Base-by-base conservation (phyloP, 768 basidiomycete genomes). In the Multifurca ochricompacta region DNA sequence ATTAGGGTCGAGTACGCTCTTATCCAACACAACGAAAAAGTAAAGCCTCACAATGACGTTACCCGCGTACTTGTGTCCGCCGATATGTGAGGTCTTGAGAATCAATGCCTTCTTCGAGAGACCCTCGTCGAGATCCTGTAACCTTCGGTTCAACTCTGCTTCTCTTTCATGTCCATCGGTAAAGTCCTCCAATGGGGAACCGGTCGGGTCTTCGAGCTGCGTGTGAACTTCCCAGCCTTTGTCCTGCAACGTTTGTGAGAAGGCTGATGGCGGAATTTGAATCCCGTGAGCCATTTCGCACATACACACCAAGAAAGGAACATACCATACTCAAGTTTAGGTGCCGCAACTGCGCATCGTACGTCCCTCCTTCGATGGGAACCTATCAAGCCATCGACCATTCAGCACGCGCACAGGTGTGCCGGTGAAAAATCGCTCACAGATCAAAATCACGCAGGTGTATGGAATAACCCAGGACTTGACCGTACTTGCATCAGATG, bases 331-430 rank as follows among this genome's bases (percentile, higher is more conserved):
- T 87, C 85, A 31, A 96, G 80, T 63, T 87, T 82, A 2, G 88
- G 87, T 1, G 92, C 91, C 9, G 87, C 82, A 41, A 97, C 84
- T 23, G 81, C 80, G 68, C 95, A 99, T 56, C 91, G 81, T 66
- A 93, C 94, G 70, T 97, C 95, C 30, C 94, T 76, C 62, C 79
- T 81, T 71, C 92, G 91, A 71, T 98, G 95, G 2, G 93, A 96
- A 67, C 94, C 91, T 94, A 64, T 16, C 2, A 19, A 28, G 34
- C 9, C 10, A 21, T 19, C 41, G 60, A 13, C 31, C 27, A 59
- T 36, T 41, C 31, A 34, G 53, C 27, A 31, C 36, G 47, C 23
- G 39, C 19, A 32, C 27, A 41, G 13, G 40, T 44, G 48, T 40
- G 50, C 10, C 13, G 11, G 28, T 16, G 34, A 43, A 6, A 16